These are phyloP conservation scores for Gonium pectorale DNA, from an alignment of 139 green algal species.

Conservation along the genomic window DNA sequence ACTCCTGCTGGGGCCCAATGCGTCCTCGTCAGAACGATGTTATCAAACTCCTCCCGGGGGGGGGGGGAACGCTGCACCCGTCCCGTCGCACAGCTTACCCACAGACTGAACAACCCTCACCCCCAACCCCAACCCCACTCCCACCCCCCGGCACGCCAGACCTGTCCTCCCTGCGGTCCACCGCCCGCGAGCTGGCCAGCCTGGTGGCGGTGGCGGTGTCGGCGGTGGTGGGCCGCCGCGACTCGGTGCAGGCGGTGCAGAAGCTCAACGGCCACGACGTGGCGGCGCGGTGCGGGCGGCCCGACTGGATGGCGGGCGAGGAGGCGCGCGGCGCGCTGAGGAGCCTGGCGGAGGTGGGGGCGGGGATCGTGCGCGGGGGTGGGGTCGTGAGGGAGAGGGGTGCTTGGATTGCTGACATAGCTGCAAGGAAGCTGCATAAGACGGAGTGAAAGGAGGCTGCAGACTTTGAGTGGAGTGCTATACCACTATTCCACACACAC, in stretches of 20 bases:
- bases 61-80: too few relatives aligned
- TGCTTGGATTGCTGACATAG: too few relatives aligned
- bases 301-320: constrained; percentile 37
- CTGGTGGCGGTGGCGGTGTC: neutral
- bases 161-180: constrained; percentile 22
- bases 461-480: too few relatives aligned
- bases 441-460: too few relatives aligned
- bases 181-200: constrained; percentile 11
- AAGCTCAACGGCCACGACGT: constrained; percentile 4
- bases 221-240: neutral
- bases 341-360: constrained; percentile 24
- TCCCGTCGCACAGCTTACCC: too few relatives aligned
- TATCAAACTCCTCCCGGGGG: neutral
- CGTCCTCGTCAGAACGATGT: too few relatives aligned
- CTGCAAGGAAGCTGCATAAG: too few relatives aligned
- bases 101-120: too few relatives aligned
- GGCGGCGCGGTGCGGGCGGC: constrained; percentile 16
- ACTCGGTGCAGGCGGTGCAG: neutral
- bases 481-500: too few relatives aligned
- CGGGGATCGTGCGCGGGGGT: neutral
- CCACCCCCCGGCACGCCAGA: neutral
- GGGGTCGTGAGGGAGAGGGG: neutral
- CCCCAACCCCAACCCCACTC: neutral
- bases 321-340: constrained; percentile 5
- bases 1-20: too few relatives aligned